Evolutionary conservation across 2,329 filamentous ascomycete genomes (phyloP), one percentile per base, ranked within the genome.

Genomic region (Alternaria rosae): DNA sequence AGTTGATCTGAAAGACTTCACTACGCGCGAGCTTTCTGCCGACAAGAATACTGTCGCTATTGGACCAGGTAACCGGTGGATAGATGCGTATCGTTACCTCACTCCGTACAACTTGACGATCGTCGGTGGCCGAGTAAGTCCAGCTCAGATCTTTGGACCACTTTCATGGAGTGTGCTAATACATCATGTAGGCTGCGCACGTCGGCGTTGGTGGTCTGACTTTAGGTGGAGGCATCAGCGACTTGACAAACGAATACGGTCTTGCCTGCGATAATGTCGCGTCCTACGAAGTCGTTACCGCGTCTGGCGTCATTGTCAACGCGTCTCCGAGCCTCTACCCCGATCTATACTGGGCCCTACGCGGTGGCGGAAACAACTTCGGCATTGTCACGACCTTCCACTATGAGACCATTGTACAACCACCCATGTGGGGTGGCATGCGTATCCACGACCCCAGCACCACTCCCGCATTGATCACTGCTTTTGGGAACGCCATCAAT

Each of bases 191-290:
- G 35, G 35, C 35, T 9, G 35, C 35, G 17, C 35, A 17, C 4
- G 58, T 61, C 11, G 58, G 58, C 12, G 47, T 62, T 41, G 50
- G 56, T 30, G 59, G 59, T 10, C 45, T 55, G 2, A 62, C 59
- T 12, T 51, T 62, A 5, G 59, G 59, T 8, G 59, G 59, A 20
- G 59, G 59, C 20, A 62, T 62, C n/a, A 55, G 59, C n/a, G 44
- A 43, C 6, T 50, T 53, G n/a, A 51, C 52, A 4, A 52, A 52
- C 21, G 26, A 54, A 17, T 32, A 54, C 23, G 57, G 57, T n/a
- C n/a, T 59, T 43, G 45, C 53, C 11, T 38, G 52, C 21, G 57
- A 59, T 32, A 43, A 51, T 17, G 41, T 59, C 12, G 28, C 43
- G 10, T 59, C 57, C 5, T 43, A 41, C 20, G 44, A 42, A 17